A percentile compares a stretch with the other conserved stretches of the same genome.
Evolutionary conservation across 169 alveolate species (phyloP).

Genomic region (Plasmodium coatneyi): DNA sequence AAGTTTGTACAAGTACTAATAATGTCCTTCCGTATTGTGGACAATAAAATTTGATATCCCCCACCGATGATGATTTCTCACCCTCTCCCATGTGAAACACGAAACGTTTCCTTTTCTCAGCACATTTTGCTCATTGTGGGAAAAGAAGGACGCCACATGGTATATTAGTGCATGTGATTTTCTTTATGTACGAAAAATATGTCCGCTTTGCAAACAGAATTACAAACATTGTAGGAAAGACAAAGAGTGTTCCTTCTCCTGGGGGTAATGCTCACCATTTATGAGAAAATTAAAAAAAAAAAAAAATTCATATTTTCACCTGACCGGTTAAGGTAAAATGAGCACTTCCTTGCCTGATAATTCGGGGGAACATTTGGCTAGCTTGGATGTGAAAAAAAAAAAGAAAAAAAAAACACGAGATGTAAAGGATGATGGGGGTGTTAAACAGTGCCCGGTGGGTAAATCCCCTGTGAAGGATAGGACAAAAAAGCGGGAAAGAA

Average conservation of each 20-base stretch:
- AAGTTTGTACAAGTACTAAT: neutral
- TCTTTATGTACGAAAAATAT: neutral
- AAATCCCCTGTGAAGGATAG: neutral
- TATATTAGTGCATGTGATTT: neutral
- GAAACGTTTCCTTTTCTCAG: neutral
- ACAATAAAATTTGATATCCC: neutral
- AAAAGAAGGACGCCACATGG: neutral
- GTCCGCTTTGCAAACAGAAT: neutral
- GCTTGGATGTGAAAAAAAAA: neutral
- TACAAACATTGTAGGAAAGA: neutral
- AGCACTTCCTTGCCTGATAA: neutral
- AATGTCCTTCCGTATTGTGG: neutral
- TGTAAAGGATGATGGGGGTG: neutral
- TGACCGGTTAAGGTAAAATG: conserved; percentile 1
- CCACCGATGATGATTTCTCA: neutral
- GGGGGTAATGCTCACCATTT: neutral
- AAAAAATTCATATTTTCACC: neutral
- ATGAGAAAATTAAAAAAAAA: neutral
- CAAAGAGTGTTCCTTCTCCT: neutral
- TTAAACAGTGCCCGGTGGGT: neutral
- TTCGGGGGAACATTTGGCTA: neutral
- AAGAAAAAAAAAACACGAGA: neutral
- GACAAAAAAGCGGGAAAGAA: neutral
- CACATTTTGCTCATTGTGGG: neutral
- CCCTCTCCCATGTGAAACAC: neutral